Evolutionary conservation across 495 filamentous ascomycete species (phyloP).

Genomic region (Aspergillus carlsbadensis): DNA sequence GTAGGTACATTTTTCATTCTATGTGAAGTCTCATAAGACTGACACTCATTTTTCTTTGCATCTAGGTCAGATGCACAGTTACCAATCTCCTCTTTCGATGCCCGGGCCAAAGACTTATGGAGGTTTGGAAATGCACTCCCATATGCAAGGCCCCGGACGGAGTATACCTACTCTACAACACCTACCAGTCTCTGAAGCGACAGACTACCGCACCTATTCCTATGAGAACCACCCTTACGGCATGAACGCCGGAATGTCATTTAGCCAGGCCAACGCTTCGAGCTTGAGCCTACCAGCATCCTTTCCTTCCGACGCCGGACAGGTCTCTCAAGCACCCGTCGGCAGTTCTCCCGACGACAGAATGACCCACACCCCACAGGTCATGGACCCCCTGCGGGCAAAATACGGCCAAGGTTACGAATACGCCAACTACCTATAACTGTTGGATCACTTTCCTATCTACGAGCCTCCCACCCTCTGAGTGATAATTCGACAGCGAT

Average conservation of each 20-base stretch:
- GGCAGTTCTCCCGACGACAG: constrained; percentile 25
- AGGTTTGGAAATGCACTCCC: constrained; percentile 32
- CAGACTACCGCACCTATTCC: constrained; percentile 37
- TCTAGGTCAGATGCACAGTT: constrained; percentile 34
- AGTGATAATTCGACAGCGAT: background rate
- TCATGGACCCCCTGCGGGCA: constrained; percentile 29
- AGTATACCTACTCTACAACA: constrained; percentile 32
- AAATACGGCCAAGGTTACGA: constrained; percentile 37
- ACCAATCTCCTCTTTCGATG: constrained; percentile 35
- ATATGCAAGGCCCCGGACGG: constrained; percentile 30
- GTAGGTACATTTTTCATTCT: constrained; percentile 7
- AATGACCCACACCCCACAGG: constrained; percentile 25
- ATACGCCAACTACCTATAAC: constrained; percentile 37
- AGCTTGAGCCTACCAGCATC: constrained; percentile 39
- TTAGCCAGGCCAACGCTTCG: constrained; percentile 37
- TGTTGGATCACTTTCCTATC: constrained; percentile 15
- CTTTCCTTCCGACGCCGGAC: constrained; percentile 29
- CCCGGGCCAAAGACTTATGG: constrained; percentile 30
- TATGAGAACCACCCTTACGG: constrained; percentile 34
- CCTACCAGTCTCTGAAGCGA: constrained; percentile 33
- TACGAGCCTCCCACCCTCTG: constrained; percentile 8
- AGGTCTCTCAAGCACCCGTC: constrained; percentile 18
- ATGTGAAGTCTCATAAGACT: background rate
- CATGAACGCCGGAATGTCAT: constrained; percentile 31
- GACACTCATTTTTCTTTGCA: constrained; percentile 12